Conservation (phyloP, 2,329 filamentous ascomycete genomes). For the Scortechinia acanthostroma region DNA sequence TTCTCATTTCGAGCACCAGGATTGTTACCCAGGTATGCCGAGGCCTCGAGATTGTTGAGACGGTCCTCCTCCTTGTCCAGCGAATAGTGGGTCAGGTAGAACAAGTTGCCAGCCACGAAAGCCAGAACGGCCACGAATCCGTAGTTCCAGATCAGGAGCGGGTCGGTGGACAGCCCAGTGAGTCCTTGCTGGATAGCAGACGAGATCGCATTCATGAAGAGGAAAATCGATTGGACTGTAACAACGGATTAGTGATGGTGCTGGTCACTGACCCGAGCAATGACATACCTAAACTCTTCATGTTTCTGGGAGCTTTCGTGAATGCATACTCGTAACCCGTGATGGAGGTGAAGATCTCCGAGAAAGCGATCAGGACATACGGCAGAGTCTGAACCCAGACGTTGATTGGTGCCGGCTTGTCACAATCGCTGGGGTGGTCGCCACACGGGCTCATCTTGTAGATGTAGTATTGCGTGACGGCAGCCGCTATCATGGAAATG, state of each 20-base stretch:
- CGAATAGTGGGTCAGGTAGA: slow-evolving; percentile 62
- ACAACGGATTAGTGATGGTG: no score
- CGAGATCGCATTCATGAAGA: slow-evolving; percentile 66
- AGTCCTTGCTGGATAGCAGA: slow-evolving; percentile 67
- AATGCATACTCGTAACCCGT: slow-evolving; percentile 71
- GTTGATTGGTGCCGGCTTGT: slow-evolving; percentile 51
- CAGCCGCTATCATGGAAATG: slow-evolving; percentile 49
- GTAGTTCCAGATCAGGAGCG: slow-evolving; percentile 69
- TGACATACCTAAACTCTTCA: slow-evolving; percentile 75
- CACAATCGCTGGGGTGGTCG: slow-evolving; percentile 38
- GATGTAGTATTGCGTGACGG: slow-evolving; percentile 52
- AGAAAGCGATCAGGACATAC: slow-evolving; percentile 39
- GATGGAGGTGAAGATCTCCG: slow-evolving; percentile 45
- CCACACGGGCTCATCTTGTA: slow-evolving; percentile 60
- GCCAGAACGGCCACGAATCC: slow-evolving; percentile 53
- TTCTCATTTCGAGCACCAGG: no score
- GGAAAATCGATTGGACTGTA: slow-evolving; percentile 62
- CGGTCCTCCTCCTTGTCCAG: slow-evolving; percentile 63
- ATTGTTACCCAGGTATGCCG: neutral
- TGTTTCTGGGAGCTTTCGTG: slow-evolving; percentile 72
- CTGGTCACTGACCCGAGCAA: no score
- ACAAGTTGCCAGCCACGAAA: slow-evolving; percentile 50
- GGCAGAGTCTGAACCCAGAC: slow-evolving; percentile 51
- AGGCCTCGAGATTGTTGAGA: slow-evolving; percentile 39
- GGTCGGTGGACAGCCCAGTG: slow-evolving; percentile 52